Evolutionary conservation across 1,284 basidiomycete species (phyloP).

Genomic region (Coniferiporia weirii): DNA sequence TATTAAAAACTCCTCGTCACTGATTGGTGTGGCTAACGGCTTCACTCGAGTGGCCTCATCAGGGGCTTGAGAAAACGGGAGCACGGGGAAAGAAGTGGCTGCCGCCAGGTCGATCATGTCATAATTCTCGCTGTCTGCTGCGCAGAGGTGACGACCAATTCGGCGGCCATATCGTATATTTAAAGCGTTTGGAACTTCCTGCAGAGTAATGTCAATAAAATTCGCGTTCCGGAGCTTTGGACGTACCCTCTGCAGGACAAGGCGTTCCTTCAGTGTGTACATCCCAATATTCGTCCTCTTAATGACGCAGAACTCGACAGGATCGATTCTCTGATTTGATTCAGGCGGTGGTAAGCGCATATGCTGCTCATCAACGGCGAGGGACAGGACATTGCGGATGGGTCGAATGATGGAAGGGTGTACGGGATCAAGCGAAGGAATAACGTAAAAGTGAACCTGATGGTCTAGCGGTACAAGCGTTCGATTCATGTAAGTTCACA

Average conservation of each 20-base stretch:
- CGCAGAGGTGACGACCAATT: conserved; percentile 62
- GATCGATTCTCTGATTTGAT: conserved; percentile 38
- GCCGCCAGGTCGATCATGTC: conserved; percentile 72
- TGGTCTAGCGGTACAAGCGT: conserved; percentile 45
- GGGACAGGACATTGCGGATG: conserved; percentile 70
- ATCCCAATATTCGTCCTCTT: conserved; percentile 66
- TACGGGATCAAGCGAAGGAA: conserved; percentile 75
- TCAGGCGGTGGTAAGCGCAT: conserved; percentile 48
- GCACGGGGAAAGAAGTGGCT: conserved; percentile 60
- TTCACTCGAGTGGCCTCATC: conserved; percentile 43
- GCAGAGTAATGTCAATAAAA: background rate
- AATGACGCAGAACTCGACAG: conserved; percentile 76
- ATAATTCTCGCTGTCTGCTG: conserved; percentile 70
- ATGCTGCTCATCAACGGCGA: conserved; percentile 79
- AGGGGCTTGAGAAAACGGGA: conserved; percentile 70
- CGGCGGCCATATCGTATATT: conserved; percentile 61
- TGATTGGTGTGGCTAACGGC: conserved; percentile 72
- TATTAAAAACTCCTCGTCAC: conserved; percentile 73
- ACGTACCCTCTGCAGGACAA: conserved; percentile 57
- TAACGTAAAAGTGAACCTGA: conserved; percentile 72
- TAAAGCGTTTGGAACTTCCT: conserved; percentile 79
- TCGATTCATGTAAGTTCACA: background rate
- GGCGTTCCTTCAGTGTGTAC: conserved; percentile 57
- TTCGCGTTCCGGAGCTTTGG: background rate
- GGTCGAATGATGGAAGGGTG: conserved; percentile 58